Percentiles rank a stretch among this genome's conserved stretches.
Conservation (phyloP, 192 early-diverging fungal genomes). For the Phlyctochytrium planicorne region DNA sequence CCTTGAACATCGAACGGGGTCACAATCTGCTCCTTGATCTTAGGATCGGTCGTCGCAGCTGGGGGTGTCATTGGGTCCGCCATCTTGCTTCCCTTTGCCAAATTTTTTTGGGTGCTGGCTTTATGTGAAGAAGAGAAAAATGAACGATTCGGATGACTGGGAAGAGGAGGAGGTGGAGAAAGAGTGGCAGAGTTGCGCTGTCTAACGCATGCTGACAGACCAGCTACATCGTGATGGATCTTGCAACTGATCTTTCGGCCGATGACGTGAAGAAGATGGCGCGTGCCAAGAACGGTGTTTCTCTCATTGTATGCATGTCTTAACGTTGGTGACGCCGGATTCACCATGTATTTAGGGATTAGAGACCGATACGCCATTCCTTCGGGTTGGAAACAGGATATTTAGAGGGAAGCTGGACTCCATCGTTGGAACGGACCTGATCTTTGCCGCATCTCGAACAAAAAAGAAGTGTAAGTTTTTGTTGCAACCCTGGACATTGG, state of each 20-base stretch:
- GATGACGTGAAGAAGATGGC: constrained; percentile 7
- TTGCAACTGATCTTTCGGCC: neutral
- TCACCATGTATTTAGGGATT: constrained; percentile 12
- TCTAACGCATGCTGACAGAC: no score
- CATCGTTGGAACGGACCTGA: constrained; percentile 12
- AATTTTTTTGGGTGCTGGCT: neutral
- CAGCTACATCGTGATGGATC: constrained; percentile 19
- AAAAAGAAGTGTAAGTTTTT: no score
- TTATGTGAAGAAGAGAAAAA: neutral
- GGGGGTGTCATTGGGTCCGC: neutral
- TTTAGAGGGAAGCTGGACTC: constrained; percentile 17
- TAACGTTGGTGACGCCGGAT: neutral
- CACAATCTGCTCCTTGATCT: constrained; percentile 55
- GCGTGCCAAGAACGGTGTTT: constrained; percentile 9
- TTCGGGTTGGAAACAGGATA: constrained; percentile 19
- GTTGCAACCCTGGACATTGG: no score
- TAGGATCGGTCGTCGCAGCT: neutral
- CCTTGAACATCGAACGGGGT: constrained; percentile 95
- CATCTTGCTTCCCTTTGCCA: neutral
- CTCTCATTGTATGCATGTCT: constrained; percentile 14
- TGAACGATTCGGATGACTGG: neutral
- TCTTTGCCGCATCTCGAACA: constrained; percentile 21
- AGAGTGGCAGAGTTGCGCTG: neutral
- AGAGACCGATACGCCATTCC: constrained; percentile 11
- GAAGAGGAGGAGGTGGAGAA: neutral